A percentile compares a stretch with the other conserved stretches of the same genome.
phyloP scores from a whole-genome alignment of 2,329 filamentous ascomycete species.

The Colletotrichum camelliae region DNA sequence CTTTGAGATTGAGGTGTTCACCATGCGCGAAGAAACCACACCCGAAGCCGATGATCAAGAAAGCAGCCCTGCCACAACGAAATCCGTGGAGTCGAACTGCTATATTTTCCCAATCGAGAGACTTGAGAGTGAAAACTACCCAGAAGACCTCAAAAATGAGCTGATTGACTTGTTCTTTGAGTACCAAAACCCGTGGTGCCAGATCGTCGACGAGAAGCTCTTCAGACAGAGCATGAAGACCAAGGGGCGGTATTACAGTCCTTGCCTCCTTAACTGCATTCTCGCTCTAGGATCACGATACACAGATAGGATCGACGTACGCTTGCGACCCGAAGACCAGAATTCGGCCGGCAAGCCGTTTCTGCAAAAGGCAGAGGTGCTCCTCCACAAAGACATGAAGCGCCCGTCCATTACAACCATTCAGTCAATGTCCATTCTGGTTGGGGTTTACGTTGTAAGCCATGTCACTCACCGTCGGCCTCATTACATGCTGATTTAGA shows the following conservation, averaged over 20 bases:
- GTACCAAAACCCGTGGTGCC: constrained; percentile 41
- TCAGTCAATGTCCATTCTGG: constrained; percentile 37
- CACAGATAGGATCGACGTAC: constrained; percentile 34
- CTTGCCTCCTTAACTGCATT: constrained; percentile 37
- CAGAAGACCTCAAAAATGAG: constrained; percentile 30
- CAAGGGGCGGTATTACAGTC: constrained; percentile 34
- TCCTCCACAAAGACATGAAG: constrained; percentile 27
- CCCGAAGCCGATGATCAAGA: constrained; percentile 3
- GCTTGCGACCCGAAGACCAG: constrained; percentile 32
- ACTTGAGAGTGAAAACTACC: background rate
- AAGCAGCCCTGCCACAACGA: background rate
- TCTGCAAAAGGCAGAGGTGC: constrained; percentile 30
- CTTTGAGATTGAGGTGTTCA: background rate
- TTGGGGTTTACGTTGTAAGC: constrained; percentile 30
- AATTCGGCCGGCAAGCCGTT: constrained; percentile 38
- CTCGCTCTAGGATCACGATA: constrained; percentile 38
- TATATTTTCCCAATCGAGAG: constrained; percentile 3
- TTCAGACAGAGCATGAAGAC: constrained; percentile 33
- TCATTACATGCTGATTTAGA: background rate
- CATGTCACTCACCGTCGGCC: accelerated
- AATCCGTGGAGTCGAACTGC: background rate
- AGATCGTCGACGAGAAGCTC: constrained; percentile 38
- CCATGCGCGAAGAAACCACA: background rate
- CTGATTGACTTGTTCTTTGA: constrained; percentile 38
- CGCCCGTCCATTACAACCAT: constrained; percentile 39